phyloP scores from a whole-genome alignment of 2,329 filamentous ascomycete genomes.

The Tolypocladium nubicola region DNA sequence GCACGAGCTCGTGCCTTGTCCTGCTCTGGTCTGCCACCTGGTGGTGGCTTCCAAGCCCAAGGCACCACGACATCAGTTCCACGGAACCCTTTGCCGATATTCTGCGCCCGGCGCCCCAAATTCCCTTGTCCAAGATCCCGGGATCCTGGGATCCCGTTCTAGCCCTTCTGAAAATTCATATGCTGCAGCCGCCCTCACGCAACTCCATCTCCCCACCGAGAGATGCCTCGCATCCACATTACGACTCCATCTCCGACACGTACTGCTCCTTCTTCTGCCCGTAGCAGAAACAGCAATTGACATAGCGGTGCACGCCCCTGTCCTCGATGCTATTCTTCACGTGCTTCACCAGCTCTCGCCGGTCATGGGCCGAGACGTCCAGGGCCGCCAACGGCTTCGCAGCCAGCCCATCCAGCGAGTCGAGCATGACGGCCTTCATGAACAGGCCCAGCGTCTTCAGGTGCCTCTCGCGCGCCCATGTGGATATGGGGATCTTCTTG shows the following conservation, averaged over 20 bases:
- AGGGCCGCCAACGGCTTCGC: slow-evolving; percentile 29
- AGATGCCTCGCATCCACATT: not conserved
- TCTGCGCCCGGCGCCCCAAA: not conserved
- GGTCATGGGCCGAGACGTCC: slow-evolving; percentile 22
- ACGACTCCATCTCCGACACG: not conserved
- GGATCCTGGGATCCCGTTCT: not conserved
- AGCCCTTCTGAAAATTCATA: not conserved
- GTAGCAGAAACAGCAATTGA: slow-evolving; percentile 30
- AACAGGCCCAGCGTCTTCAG: slow-evolving; percentile 31
- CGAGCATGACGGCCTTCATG: slow-evolving; percentile 30
- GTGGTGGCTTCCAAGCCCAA: not conserved
- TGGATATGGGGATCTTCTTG: slow-evolving; percentile 34
- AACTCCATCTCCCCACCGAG: not conserved
- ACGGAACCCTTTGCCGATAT: not conserved
- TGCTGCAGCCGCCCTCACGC: not conserved
- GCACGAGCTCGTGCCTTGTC: not conserved
- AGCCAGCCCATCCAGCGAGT: slow-evolving; percentile 30
- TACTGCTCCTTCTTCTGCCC: slow-evolving; percentile 26
- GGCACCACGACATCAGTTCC: not conserved
- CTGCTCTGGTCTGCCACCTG: not conserved
- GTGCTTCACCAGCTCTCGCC: slow-evolving; percentile 19
- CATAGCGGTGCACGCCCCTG: slow-evolving; percentile 27
- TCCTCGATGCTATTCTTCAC: slow-evolving; percentile 24
- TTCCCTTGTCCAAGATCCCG: not conserved
- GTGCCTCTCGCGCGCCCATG: slow-evolving; percentile 30